Evolutionary conservation across 768 basidiomycete species (phyloP).

Genomic region (Boletus patriciae): DNA sequence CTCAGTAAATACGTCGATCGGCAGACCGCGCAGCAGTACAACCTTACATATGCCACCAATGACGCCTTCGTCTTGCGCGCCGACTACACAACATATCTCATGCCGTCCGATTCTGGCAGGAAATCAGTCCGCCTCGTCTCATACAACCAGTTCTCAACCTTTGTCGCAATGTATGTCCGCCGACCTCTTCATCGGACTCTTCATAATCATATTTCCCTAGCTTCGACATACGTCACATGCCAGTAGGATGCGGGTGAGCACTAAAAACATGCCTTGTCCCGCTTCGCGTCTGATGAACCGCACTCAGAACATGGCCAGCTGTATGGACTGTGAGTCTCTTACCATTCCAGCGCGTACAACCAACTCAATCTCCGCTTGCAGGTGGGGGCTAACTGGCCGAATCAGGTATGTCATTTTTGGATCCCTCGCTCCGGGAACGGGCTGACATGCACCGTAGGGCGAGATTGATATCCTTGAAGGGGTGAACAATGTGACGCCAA

Average conservation of each 20-base stretch:
- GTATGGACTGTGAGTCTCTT: conserved; percentile 20
- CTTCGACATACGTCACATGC: conserved; percentile 35
- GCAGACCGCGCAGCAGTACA: conserved; percentile 23
- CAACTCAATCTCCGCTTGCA: neutral
- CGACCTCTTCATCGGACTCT: neutral
- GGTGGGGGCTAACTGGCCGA: conserved; percentile 23
- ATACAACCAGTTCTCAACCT: conserved; percentile 16
- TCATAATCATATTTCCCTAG: conserved; percentile 3
- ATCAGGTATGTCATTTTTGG: neutral
- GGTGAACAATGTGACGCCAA: conserved; percentile 41
- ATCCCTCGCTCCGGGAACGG: neutral
- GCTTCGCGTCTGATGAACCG: neutral
- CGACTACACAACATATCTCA: conserved; percentile 27
- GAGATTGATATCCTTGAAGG: conserved; percentile 54
- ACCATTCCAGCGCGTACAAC: neutral
- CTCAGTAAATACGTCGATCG: conserved; percentile 29
- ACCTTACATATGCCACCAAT: conserved; percentile 32
- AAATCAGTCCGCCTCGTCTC: conserved; percentile 33
- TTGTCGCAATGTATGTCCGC: conserved; percentile 21
- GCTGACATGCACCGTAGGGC: conserved; percentile 14
- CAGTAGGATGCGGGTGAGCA: conserved; percentile 33
- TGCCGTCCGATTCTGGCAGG: conserved; percentile 24
- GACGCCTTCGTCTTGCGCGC: conserved; percentile 33
- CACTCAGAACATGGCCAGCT: conserved; percentile 29
- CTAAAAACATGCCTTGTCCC: neutral